These are phyloP conservation scores for Arthroderma uncinatum DNA, from an alignment of 2,329 filamentous ascomycete species.

Conservation along the genomic window DNA sequence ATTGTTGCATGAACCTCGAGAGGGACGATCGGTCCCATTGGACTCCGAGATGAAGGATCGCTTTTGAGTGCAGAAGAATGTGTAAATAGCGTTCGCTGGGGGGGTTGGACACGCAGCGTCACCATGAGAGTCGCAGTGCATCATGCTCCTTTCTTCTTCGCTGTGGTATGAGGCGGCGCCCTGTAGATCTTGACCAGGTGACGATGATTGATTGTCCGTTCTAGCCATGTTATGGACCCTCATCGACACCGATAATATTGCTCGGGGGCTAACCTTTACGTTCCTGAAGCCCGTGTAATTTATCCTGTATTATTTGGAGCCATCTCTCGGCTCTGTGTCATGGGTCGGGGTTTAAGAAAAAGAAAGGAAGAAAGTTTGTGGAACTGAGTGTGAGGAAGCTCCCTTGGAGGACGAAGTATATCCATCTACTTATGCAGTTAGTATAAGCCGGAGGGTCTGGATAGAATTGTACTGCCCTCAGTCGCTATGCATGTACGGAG, in stretches of 20 bases:
- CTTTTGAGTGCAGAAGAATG: neutral
- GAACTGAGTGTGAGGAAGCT: neutral
- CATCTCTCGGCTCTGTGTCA: neutral
- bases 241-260: neutral
- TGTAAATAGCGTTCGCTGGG: neutral
- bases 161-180: neutral
- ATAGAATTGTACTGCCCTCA: too few species aligned
- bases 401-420: neutral
- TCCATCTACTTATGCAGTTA: neutral
- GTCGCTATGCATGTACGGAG: too few species aligned
- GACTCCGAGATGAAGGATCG: neutral
- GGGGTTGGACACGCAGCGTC: neutral
- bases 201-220: conserved; percentile 1
- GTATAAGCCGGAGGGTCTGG: neutral
- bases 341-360: neutral
- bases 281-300: conserved; percentile 1
- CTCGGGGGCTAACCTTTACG: neutral
- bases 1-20: neutral
- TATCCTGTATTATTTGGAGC: neutral
- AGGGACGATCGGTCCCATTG: neutral
- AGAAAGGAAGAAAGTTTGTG: neutral
- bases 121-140: neutral
- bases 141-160: neutral
- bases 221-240: neutral
- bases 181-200: conserved; percentile 1